These are phyloP conservation scores for Nepenthes mirabilis DNA, from an alignment of 148 eudicot species.

Conservation along the genomic window DNA sequence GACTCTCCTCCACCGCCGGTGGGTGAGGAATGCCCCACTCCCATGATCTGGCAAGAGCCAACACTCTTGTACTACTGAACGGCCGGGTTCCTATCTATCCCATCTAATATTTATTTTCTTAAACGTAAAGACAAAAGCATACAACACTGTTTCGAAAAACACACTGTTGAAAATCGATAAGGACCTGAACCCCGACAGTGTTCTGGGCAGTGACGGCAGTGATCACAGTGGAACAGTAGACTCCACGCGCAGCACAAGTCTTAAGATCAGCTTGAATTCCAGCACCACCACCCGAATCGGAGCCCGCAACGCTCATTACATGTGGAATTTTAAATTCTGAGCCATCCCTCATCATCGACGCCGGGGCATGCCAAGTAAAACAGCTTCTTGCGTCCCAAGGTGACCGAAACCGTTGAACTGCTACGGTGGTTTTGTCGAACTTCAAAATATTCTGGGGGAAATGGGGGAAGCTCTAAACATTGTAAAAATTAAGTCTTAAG, in stretches of 20 bases:
- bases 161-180: background rate
- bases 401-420: too few species aligned
- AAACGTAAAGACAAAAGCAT: background rate
- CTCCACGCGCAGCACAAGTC: slow-evolving; percentile 77
- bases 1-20: too few species aligned
- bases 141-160: background rate
- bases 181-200: slow-evolving; percentile 89
- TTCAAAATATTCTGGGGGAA: too few species aligned
- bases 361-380: slow-evolving; percentile 1
- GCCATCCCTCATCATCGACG: background rate
- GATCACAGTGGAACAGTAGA: slow-evolving; percentile 90
- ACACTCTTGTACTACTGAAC: too few species aligned
- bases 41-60: too few species aligned
- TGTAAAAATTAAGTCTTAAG: too few species aligned
- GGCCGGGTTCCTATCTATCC: background rate
- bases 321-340: slow-evolving; percentile 39
- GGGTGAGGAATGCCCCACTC: too few species aligned
- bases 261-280: slow-evolving; percentile 91
- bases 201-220: slow-evolving; percentile 93
- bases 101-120: background rate
- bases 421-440: too few species aligned
- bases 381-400: too few species aligned
- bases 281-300: slow-evolving; percentile 94
- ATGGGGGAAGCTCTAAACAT: too few species aligned
- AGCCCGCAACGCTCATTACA: slow-evolving; percentile 83